Evolutionary conservation across 1,284 basidiomycete species (phyloP).

Genomic region (Mrakiaceae sp.): DNA sequence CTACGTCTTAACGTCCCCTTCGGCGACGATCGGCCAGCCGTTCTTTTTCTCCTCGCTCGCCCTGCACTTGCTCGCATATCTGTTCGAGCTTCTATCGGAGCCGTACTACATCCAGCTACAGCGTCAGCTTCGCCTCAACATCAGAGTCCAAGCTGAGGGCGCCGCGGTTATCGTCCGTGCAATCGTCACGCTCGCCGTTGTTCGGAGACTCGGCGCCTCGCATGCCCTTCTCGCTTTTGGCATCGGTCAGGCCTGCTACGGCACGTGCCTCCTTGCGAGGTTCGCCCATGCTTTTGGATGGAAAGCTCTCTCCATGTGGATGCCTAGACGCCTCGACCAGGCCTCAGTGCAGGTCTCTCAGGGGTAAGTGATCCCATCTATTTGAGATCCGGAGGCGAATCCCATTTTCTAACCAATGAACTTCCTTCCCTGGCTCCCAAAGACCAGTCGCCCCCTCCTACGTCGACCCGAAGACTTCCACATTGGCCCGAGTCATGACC

Average conservation of each 20-base stretch:
- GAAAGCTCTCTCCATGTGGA: conserved; percentile 3
- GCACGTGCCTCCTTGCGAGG: conserved; percentile 35
- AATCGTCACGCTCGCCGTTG: conserved; percentile 51
- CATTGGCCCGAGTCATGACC: conserved; percentile 52
- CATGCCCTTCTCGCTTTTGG: conserved; percentile 70
- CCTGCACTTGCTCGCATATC: conserved; percentile 59
- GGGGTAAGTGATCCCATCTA: no score
- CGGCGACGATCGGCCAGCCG: conserved; percentile 48
- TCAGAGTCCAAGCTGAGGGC: conserved; percentile 72
- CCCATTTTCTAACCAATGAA: no score
- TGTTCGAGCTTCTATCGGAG: conserved; percentile 67
- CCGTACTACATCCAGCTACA: conserved; percentile 71
- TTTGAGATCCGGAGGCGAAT: no score
- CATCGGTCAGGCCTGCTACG: conserved; percentile 62
- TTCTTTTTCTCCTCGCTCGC: conserved; percentile 52
- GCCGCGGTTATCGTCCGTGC: conserved; percentile 65
- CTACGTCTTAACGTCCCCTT: conserved; percentile 44
- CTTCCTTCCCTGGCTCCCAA: no score
- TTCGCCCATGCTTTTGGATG: conserved; percentile 22
- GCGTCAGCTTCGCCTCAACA: conserved; percentile 49
- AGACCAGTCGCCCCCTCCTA: neutral
- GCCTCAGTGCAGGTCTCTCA: no score
- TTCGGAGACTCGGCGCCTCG: conserved; percentile 42
- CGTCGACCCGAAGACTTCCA: conserved; percentile 17
- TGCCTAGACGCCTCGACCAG: neutral